phyloP scores from a whole-genome alignment of 2,329 filamentous ascomycete genomes.

The Fusarium piperis region DNA sequence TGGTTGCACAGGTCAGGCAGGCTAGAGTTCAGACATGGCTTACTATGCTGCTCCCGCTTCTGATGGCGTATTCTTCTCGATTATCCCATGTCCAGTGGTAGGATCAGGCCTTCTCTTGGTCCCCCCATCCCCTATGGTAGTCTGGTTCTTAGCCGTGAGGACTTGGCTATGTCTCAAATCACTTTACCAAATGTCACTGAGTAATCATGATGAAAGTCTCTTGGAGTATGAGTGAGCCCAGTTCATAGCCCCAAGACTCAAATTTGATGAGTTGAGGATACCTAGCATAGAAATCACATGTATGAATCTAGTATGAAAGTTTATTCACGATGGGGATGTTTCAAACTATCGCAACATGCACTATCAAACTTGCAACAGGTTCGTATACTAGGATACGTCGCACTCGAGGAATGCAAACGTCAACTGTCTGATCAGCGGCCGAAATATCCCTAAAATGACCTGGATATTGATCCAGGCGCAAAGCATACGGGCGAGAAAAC shows the following conservation, averaged over 20 bases:
- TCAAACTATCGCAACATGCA: background rate
- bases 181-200: background rate
- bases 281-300: too few relatives aligned
- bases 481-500: background rate
- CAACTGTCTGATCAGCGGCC: background rate
- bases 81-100: background rate
- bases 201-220: background rate
- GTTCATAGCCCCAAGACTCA: background rate
- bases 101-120: background rate
- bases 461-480: background rate
- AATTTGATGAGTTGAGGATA: background rate
- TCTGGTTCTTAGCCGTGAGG: background rate
- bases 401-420: background rate
- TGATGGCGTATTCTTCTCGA: background rate
- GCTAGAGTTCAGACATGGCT: background rate
- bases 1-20: background rate
- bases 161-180: background rate
- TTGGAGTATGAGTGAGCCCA: background rate
- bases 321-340: background rate
- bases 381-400: background rate
- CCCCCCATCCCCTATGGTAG: background rate
- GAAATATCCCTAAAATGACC: background rate
- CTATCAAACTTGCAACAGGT: background rate
- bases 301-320: background rate
- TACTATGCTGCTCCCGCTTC: background rate